phyloP scores from a whole-genome alignment of 306 rosid genomes.

The Lathyrus oleraceus region DNA sequence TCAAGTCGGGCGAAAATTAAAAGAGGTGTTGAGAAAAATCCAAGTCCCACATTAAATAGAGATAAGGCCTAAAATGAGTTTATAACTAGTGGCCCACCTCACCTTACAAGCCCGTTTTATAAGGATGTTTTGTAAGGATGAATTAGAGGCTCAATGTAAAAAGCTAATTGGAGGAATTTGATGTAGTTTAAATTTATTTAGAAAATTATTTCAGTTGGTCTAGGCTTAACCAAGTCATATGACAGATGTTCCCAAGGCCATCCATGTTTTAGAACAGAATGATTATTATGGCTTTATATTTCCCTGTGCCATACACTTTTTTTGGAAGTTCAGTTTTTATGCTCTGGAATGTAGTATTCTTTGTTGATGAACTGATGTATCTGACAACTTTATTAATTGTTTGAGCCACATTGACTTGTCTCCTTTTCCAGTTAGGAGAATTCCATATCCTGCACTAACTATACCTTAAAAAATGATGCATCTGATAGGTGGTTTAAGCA shows the following conservation, averaged over 20 bases:
- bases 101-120: neutral
- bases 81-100: neutral
- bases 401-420: slow-evolving; percentile 22
- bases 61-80: neutral
- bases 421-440: slow-evolving; percentile 12
- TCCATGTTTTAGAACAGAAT: slow-evolving; percentile 13
- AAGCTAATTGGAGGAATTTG: slow-evolving; percentile 11
- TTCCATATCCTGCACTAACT: slow-evolving; percentile 9
- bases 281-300: slow-evolving; percentile 15
- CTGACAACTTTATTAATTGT: slow-evolving; percentile 31
- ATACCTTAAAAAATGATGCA: slow-evolving; percentile 27
- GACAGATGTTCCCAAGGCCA: slow-evolving; percentile 17
- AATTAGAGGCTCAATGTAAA: neutral
- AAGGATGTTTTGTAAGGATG: neutral
- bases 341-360: slow-evolving; percentile 23
- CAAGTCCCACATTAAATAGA: neutral
- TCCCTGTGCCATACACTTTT: slow-evolving; percentile 17
- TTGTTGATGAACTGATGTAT: slow-evolving; percentile 38
- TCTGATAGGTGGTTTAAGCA: slow-evolving; percentile 58
- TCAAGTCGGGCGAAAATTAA: slow-evolving; percentile 20
- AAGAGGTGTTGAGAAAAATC: neutral
- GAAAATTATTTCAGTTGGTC: slow-evolving; percentile 31
- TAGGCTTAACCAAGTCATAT: slow-evolving; percentile 12
- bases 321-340: slow-evolving; percentile 7
- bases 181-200: slow-evolving; percentile 3